These are phyloP conservation scores for Phaffomyces antillensis DNA, from an alignment of 805 yeast species.

Conservation along the genomic window DNA sequence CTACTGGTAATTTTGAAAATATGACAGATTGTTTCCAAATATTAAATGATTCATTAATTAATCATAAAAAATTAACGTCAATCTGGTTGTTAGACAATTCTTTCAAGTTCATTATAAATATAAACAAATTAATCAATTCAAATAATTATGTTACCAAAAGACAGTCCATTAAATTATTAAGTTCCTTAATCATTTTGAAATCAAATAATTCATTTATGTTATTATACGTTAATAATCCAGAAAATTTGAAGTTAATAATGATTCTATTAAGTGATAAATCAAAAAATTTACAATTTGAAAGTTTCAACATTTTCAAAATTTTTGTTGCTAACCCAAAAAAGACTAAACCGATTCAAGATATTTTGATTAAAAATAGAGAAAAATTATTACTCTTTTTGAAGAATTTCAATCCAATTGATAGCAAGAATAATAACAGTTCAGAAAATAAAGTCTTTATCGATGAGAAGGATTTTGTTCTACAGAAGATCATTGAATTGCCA, in stretches of 20 bases:
- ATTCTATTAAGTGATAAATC: conserved; percentile 79
- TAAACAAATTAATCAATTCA: conserved; percentile 66
- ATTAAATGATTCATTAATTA: conserved; percentile 57
- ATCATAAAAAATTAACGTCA: conserved; percentile 60
- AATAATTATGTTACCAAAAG: conserved; percentile 88
- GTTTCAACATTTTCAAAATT: conserved; percentile 88
- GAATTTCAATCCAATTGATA: conserved; percentile 50
- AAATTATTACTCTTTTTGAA: conserved; percentile 65
- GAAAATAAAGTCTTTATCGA: conserved; percentile 55
- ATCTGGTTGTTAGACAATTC: conserved; percentile 59
- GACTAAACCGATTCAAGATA: conserved; percentile 70
- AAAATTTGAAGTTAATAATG: conserved; percentile 83
- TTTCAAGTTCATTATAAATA: conserved; percentile 48
- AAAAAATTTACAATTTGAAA: conserved; percentile 81
- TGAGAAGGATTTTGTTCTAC: conserved; percentile 75
- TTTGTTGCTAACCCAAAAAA: conserved; percentile 96
- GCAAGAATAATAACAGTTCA: conserved; percentile 32
- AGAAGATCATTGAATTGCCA: conserved; percentile 66
- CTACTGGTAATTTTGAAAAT: conserved; percentile 73
- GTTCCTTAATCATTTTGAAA: conserved; percentile 63
- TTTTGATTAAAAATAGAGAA: conserved; percentile 75
- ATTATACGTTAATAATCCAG: conserved; percentile 70
- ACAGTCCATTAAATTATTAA: conserved; percentile 73
- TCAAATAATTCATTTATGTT: conserved; percentile 68
- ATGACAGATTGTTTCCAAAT: conserved; percentile 88